Percentiles rank a stretch among this genome's conserved stretches.
Evolutionary conservation across 371 early-diverging fungal species (phyloP).

Genomic region (Circinella umbellata): DNA sequence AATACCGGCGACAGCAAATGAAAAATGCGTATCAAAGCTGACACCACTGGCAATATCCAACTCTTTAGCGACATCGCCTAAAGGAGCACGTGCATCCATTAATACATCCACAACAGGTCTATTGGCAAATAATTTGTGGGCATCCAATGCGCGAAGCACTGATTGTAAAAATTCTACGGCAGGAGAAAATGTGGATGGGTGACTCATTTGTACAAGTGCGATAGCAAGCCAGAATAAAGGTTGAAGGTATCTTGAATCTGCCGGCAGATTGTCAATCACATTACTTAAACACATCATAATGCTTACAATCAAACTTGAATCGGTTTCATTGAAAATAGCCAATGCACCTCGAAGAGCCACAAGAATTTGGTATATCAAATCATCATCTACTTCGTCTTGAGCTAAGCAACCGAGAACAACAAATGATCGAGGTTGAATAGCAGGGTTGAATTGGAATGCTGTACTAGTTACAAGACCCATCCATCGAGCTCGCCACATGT

Average conservation of each 20-base stretch:
- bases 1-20: conserved; percentile 83
- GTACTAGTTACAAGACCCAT: conserved; percentile 89
- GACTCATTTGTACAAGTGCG: conserved; percentile 84
- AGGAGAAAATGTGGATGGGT: conserved; percentile 74
- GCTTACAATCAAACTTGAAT: conserved; percentile 76
- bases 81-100: conserved; percentile 67
- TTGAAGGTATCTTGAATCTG: conserved; percentile 75
- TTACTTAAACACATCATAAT: conserved; percentile 89
- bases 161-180: conserved; percentile 75
- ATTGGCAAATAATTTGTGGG: conserved; percentile 68
- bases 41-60: conserved; percentile 79
- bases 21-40: conserved; percentile 83
- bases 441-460: conserved; percentile 92
- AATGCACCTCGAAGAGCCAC: conserved; percentile 86
- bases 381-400: conserved; percentile 86
- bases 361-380: conserved; percentile 86
- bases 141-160: conserved; percentile 76
- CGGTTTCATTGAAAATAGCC: conserved; percentile 80
- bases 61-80: conserved; percentile 66
- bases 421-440: conserved; percentile 92
- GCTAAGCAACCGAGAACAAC: conserved; percentile 92
- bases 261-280: conserved; percentile 80
- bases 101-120: conserved; percentile 70
- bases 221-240: conserved; percentile 91
- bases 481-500: conserved; percentile 90